Evolutionary conservation across 306 rosid genomes (phyloP).

Genomic region (Prunus armeniaca): DNA sequence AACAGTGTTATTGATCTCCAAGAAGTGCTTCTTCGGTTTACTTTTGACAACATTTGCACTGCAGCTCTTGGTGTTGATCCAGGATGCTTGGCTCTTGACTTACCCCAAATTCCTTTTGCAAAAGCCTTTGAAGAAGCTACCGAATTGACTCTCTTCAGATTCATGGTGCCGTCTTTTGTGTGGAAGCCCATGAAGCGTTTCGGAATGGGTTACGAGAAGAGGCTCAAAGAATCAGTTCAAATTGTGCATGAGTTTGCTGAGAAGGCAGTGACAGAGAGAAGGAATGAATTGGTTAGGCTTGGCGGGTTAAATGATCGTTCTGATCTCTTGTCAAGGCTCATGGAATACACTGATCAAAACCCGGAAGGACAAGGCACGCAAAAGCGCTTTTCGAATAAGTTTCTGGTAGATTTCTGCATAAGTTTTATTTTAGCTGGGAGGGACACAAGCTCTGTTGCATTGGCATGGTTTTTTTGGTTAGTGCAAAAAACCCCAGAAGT

Average conservation of each 20-base stretch:
- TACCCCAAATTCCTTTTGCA: constrained; percentile 19
- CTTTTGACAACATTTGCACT: constrained; percentile 44
- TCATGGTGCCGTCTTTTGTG: constrained; percentile 27
- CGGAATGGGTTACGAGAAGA: constrained; percentile 31
- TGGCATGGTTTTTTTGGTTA: constrained; percentile 56
- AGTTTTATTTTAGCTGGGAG: constrained; percentile 50
- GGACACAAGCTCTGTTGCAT: constrained; percentile 49
- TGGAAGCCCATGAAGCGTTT: constrained; percentile 39
- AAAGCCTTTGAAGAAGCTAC: constrained; percentile 44
- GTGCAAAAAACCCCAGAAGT: constrained; percentile 21
- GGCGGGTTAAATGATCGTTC: constrained; percentile 12
- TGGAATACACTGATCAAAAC: background rate
- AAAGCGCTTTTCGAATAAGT: constrained; percentile 18
- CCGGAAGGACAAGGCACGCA: background rate
- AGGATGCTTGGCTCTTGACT: constrained; percentile 33
- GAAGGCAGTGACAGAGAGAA: constrained; percentile 16
- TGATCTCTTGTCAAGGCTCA: constrained; percentile 41
- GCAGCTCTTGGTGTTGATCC: constrained; percentile 43
- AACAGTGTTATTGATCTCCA: constrained; percentile 35
- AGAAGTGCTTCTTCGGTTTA: constrained; percentile 41
- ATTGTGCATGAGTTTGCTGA: constrained; percentile 33
- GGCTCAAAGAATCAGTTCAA: constrained; percentile 26
- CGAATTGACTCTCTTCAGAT: constrained; percentile 22
- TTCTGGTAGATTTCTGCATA: constrained; percentile 37
- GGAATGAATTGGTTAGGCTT: constrained; percentile 11